These are phyloP conservation scores for Lepidium didymum DNA, from an alignment of 345 rosid species.

Conservation along the genomic window DNA sequence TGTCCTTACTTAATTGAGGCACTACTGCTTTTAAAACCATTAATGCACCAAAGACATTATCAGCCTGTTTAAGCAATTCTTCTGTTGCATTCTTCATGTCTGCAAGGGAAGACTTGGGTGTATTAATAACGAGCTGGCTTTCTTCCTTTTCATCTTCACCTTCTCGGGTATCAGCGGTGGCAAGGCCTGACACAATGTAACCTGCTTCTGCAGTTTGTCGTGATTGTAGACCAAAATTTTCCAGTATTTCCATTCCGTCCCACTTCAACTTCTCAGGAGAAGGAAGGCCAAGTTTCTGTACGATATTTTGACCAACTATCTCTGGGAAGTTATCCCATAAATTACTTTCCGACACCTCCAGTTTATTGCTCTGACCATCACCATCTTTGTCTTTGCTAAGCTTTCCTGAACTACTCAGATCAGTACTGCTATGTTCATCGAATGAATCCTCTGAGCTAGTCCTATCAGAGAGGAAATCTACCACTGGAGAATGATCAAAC, in stretches of 20 bases:
- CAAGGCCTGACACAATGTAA: constrained; percentile 88
- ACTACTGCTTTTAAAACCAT: constrained; percentile 77
- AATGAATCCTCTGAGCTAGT: constrained; percentile 23
- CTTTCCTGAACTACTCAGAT: constrained; percentile 19
- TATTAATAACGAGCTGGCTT: constrained; percentile 23
- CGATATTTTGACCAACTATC: constrained; percentile 53
- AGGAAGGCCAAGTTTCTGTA: constrained; percentile 62
- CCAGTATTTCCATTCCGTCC: constrained; percentile 68
- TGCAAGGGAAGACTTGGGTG: constrained; percentile 58
- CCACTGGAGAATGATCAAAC: background rate
- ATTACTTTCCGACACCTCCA: constrained; percentile 34
- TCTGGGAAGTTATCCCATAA: constrained; percentile 69
- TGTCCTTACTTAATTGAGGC: constrained; percentile 60
- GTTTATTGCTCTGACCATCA: constrained; percentile 21
- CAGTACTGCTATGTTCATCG: constrained; percentile 14
- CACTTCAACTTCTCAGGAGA: constrained; percentile 60
- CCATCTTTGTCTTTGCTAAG: constrained; percentile 19
- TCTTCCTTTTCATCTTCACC: constrained; percentile 34
- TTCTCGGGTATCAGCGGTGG: constrained; percentile 44
- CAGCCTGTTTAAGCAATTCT: constrained; percentile 79
- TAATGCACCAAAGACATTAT: constrained; percentile 78
- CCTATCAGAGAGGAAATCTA: constrained; percentile 31
- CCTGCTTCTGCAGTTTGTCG: constrained; percentile 62
- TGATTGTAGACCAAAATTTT: constrained; percentile 64
- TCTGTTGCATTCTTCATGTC: constrained; percentile 71